Percentiles rank a stretch among this genome's conserved stretches.
Conservation (phyloP, 179 eudicot genomes). For the Monotropa hypopitys region DNA sequence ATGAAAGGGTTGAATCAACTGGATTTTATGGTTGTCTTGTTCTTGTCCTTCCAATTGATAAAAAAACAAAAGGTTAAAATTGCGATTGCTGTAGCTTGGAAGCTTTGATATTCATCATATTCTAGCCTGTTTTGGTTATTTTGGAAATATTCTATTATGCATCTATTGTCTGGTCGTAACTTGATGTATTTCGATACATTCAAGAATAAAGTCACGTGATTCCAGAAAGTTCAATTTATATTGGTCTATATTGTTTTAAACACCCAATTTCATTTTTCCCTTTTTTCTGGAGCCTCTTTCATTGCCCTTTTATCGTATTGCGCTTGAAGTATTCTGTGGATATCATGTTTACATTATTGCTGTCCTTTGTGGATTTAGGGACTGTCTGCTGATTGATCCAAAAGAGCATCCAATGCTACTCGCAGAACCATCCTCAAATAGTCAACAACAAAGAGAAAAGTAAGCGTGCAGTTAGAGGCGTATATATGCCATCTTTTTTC, state of each 20-base stretch:
- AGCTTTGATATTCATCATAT: neutral
- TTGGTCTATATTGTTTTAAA: neutral
- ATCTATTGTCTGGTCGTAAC: neutral
- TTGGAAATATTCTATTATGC: neutral
- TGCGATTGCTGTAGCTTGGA: neutral
- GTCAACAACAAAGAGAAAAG: conserved; percentile 92
- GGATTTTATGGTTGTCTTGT: neutral
- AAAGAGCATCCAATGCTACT: conserved; percentile 96
- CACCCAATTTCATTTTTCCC: neutral
- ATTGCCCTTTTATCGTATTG: neutral
- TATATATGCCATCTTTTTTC: neutral
- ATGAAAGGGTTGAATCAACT: neutral
- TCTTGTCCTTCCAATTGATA: neutral
- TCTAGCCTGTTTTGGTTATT: neutral
- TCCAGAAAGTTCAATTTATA: neutral
- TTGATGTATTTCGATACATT: neutral
- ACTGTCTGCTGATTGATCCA: conserved; percentile 82
- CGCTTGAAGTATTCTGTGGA: neutral
- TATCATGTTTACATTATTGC: neutral
- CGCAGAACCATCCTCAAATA: conserved; percentile 82
- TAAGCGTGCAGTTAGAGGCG: conserved; percentile 19
- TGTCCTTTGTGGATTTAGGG: conserved; percentile 34
- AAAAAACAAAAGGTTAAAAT: neutral
- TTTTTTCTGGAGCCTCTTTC: neutral
- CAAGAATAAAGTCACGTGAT: neutral